Percentiles rank a stretch among this genome's conserved stretches.
phyloP scores from a whole-genome alignment of 495 filamentous ascomycete species.

The Penicillium subrubescens region DNA sequence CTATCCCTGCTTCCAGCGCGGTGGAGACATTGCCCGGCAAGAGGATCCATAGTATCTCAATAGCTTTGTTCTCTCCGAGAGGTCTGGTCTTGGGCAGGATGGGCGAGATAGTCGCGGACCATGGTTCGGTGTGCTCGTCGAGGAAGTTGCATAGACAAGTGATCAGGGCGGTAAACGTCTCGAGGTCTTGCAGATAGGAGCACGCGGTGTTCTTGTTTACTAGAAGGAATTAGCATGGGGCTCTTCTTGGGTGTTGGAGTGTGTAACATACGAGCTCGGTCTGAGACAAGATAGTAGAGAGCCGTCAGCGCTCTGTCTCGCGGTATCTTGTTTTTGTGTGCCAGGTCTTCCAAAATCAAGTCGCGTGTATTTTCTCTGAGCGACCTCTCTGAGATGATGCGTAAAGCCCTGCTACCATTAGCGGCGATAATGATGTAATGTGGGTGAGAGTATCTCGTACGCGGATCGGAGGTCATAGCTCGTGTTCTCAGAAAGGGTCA shows the following conservation, averaged over 20 bases:
- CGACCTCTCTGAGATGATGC: slow-evolving; percentile 52
- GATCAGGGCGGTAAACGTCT: slow-evolving; percentile 45
- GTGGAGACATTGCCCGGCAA: slow-evolving; percentile 41
- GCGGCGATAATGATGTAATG: neutral
- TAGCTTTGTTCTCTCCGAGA: slow-evolving; percentile 43
- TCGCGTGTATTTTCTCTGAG: slow-evolving; percentile 45
- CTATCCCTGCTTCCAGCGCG: slow-evolving; percentile 46
- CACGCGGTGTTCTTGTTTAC: slow-evolving; percentile 47
- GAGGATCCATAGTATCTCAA: slow-evolving; percentile 41
- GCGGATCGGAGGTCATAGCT: slow-evolving; percentile 54
- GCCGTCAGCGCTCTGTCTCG: slow-evolving; percentile 45
- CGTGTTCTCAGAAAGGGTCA: slow-evolving; percentile 50
- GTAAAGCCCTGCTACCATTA: slow-evolving; percentile 42
- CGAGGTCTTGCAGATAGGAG: slow-evolving; percentile 37
- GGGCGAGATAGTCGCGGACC: slow-evolving; percentile 39
- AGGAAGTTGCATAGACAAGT: slow-evolving; percentile 53
- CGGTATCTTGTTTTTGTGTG: slow-evolving; percentile 35
- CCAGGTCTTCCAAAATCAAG: slow-evolving; percentile 45
- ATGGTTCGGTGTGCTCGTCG: slow-evolving; percentile 43
- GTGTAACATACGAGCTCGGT: slow-evolving; percentile 41
- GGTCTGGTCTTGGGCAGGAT: slow-evolving; percentile 51
- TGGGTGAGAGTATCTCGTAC: slow-evolving; percentile 35
- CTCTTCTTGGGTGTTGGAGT: neutral
- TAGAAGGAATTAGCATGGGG: slow-evolving; percentile 22
- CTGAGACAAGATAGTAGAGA: slow-evolving; percentile 47